Evolutionary conservation across 768 basidiomycete genomes (phyloP), one percentile per base, ranked within the genome.

Genomic region (Pisolithus sp.): DNA sequence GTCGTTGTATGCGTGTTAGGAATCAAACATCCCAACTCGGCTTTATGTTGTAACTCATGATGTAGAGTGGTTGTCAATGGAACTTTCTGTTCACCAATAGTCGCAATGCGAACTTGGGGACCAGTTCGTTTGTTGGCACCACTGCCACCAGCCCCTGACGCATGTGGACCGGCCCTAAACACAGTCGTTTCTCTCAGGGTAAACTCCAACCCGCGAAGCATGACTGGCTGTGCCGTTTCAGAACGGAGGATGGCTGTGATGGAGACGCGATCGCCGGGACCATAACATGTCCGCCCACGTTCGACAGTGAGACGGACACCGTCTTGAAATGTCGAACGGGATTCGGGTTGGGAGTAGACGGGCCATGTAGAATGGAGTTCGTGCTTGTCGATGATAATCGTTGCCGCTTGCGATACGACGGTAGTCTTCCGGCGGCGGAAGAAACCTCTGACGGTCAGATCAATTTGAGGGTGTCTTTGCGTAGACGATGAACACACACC

Each of bases 361-460:
- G 93, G 93, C 93, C 93, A 96, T 1, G 89, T 85, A 4, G 92
- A 87, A 62, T 95, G 93, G 7, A 94, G 73, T 57, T 95, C 93
- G 62, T 95, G 93, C 67, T 95, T 96, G 74, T 91, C 88, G 60
- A 96, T 89, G 55, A 84, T 80, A 42, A 96, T 85, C 12, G 77
- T 72, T 31, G 87, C 80, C 18, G 80, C 75, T 12, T 83, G 79
- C n/a, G 83, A 80, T 28, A 81, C 69, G 40, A 89, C 78, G 20
- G 79, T 73, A 1, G 85, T 79, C 61, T 89, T 86, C 58, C 86
- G 83, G 55, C 86, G 83, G 34, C 90, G 89, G 51, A 95, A 78
- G 64, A 94, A 83, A 6, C 89, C 83, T 63, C 89, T 90, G 63
- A 17, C 20, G 53, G 34, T n/a, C 9, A 55, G 23, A 36, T 50